phyloP scores from a whole-genome alignment of 108 stramenopile genomes.

The Discostella pseudostelligera region DNA sequence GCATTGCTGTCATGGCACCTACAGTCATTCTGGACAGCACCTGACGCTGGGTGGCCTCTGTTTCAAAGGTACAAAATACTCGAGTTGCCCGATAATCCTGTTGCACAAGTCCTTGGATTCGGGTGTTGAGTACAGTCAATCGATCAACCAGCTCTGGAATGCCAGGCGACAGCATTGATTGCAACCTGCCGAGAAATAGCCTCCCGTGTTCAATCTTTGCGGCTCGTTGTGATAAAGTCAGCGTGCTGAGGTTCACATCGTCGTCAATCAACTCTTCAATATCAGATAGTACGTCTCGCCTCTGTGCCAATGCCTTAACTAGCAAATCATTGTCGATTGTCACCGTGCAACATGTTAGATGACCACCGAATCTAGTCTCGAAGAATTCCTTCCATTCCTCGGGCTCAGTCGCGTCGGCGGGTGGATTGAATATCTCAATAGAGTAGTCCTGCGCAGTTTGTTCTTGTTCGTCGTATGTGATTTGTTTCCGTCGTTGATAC shows the following conservation, averaged over 20 bases:
- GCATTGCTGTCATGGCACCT: slow-evolving; percentile 52
- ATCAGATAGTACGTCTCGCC: slow-evolving; percentile 59
- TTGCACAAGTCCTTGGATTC: slow-evolving; percentile 72
- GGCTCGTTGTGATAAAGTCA: slow-evolving; percentile 61
- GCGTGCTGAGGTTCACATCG: slow-evolving; percentile 47
- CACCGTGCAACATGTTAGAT: slow-evolving; percentile 76
- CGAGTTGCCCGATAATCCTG: slow-evolving; percentile 67
- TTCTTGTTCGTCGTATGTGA: slow-evolving; percentile 78
- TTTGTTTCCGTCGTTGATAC: slow-evolving; percentile 62
- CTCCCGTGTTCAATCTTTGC: slow-evolving; percentile 59
- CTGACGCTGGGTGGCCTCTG: slow-evolving; percentile 72
- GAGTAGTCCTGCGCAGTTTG: slow-evolving; percentile 94
- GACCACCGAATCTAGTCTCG: slow-evolving; percentile 52
- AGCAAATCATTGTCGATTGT: slow-evolving; percentile 85
- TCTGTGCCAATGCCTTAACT: slow-evolving; percentile 66
- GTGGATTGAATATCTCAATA: slow-evolving; percentile 78
- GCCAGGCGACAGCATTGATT: slow-evolving; percentile 51
- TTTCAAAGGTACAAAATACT: slow-evolving; percentile 89
- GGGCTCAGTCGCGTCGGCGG: slow-evolving; percentile 75
- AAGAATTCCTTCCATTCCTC: slow-evolving; percentile 87
- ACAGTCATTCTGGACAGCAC: slow-evolving; percentile 65
- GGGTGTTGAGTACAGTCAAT: slow-evolving; percentile 59
- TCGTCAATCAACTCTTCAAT: slow-evolving; percentile 62
- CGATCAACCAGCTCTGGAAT: slow-evolving; percentile 59
- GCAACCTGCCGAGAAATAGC: slow-evolving; percentile 38